A percentile compares a stretch with the other conserved stretches of the same genome.
Conservation (phyloP, 202 grass and related monocot genomes). For the Miscanthus sacchariflorus region DNA sequence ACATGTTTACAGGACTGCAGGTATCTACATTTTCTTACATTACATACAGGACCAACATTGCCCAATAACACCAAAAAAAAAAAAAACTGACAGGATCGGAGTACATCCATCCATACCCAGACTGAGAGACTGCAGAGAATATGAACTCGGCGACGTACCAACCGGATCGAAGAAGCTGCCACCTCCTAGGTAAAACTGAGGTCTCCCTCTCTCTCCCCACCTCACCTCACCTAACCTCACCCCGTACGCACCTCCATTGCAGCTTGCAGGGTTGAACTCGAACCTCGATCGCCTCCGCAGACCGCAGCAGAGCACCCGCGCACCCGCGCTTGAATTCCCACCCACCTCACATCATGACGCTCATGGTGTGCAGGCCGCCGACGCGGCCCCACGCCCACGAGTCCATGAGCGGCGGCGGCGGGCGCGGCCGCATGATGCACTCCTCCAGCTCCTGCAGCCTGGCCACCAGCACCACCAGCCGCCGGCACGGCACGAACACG, state of each 20-base stretch:
- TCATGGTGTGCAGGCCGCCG: slow-evolving; percentile 55
- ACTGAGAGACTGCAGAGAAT: background rate
- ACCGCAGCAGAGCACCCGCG: background rate
- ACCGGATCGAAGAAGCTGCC: background rate
- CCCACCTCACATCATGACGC: slow-evolving; percentile 54
- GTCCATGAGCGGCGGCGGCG: slow-evolving; percentile 20
- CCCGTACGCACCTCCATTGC: background rate
- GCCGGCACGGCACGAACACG: slow-evolving; percentile 65
- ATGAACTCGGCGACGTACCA: background rate
- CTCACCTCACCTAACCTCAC: background rate
- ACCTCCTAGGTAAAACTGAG: background rate
- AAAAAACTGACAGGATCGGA: background rate
- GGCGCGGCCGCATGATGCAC: slow-evolving; percentile 47
- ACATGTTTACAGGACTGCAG: background rate
- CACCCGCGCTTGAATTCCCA: background rate
- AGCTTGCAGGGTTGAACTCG: background rate
- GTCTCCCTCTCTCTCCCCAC: background rate
- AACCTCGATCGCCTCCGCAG: background rate
- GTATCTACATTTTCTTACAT: background rate
- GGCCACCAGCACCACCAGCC: slow-evolving; percentile 59
- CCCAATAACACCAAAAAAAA: background rate
- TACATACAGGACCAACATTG: background rate
- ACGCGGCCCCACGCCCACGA: slow-evolving; percentile 51
- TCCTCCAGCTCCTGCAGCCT: slow-evolving; percentile 59
- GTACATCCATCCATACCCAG: background rate